Base-by-base conservation (phyloP, 2,329 filamentous ascomycete species). In the Aspergillus fumigatus region DNA sequence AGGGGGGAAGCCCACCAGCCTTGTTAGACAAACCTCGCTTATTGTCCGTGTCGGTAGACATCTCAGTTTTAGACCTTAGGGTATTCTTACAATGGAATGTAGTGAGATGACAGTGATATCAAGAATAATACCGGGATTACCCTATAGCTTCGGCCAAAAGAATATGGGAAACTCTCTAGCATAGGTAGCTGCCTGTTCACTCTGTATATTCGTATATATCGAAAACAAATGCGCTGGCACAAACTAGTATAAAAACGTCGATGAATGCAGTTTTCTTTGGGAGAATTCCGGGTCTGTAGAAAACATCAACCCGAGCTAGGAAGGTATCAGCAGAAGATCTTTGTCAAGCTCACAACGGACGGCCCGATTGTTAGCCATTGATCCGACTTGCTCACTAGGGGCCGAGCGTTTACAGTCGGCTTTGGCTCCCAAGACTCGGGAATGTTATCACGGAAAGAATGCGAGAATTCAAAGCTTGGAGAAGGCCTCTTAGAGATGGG, bases 391-490 rank as follows among this genome's bases (percentile, higher is more conserved):
- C 14, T 7, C 32, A 38, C 14, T 38, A 14, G 17, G n/a, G 11
- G 45, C 48, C 53, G 53, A 51, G 29, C 29, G 40, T 50, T 47
- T 32, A 55, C 38, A n/a, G 53, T 55, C 53, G 53, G 53, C n/a
- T 43, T 55, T 55, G 38, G 53, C 53, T 55, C 41, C 49, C 49
- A 48, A 27, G 14, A 40, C 25, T 55, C 40, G 48, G 53, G 40
- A 51, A 40, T 21, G 32, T 38, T 17, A 14, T 38, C 32, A 38
- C 32, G 32, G 32, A 35, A 35, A 17, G 11, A 35, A 17, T 35
- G 32, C 32, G 14, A 7, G 14, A 35, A 35, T 35, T 35, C 14
- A 35, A 35, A 17, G 32, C 14, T 5, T 6, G 14, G 14, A 38
- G 11, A 38, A 17, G 14, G 32, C 5, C 32, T 38, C 32, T 38